A percentile compares a stretch with the other conserved stretches of the same genome.
Evolutionary conservation across 2,329 filamentous ascomycete genomes (phyloP).

Genomic region (Aureobasidium sp.): DNA sequence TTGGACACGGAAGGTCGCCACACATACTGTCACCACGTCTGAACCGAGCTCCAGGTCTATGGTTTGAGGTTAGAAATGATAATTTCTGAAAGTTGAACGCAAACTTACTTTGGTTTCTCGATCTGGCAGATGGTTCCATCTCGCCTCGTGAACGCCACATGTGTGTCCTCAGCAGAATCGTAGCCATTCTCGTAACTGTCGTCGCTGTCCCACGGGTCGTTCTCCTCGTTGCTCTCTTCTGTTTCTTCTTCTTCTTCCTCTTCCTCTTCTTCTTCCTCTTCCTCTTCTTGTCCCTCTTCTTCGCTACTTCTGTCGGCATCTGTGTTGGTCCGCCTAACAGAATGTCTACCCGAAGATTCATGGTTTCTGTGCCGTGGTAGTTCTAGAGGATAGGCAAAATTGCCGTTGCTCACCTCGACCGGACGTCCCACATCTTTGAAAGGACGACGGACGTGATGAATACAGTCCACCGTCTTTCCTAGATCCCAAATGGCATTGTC

Average conservation of each 20-base stretch:
- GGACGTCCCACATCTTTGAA: background rate
- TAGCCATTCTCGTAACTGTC: background rate
- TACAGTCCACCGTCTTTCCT: constrained; percentile 17
- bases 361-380: background rate
- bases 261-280: background rate
- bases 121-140: constrained; percentile 17
- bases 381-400: background rate
- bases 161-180: background rate
- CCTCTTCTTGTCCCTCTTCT: background rate
- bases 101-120: constrained; percentile 17
- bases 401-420: background rate
- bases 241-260: background rate
- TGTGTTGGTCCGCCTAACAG: background rate
- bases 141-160: constrained; percentile 14
- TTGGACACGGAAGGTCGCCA: constrained; percentile 28
- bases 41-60: constrained; percentile 16
- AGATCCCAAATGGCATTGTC: constrained; percentile 22
- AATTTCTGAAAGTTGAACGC: constrained; percentile 15
- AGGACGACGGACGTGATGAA: background rate
- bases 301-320: background rate
- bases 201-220: constrained; percentile 3
- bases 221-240: constrained; percentile 8
- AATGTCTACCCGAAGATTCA: background rate
- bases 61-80: background rate
- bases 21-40: constrained; percentile 18